A percentile compares a stretch with the other conserved stretches of the same genome.
These are phyloP conservation scores for Circinella minor DNA, from an alignment of 371 early-diverging fungal genomes.

Conservation along the genomic window DNA sequence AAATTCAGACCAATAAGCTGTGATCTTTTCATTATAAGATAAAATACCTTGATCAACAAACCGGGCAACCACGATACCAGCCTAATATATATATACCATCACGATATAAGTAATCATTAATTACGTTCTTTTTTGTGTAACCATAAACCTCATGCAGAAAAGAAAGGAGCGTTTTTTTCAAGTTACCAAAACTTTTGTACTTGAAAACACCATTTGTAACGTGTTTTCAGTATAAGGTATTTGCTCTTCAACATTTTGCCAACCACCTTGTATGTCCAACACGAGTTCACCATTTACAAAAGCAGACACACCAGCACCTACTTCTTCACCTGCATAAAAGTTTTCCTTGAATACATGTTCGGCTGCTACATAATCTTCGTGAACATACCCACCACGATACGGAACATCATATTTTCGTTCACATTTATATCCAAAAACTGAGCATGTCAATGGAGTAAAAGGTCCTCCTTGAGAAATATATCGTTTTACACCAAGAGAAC, in stretches of 20 bases:
- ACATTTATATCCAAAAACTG: constrained; percentile 7
- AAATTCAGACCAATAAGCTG: constrained; percentile 81
- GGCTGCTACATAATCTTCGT: constrained; percentile 35
- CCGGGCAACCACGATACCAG: constrained; percentile 61
- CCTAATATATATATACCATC: constrained; percentile 12
- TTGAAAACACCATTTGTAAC: constrained; percentile 71
- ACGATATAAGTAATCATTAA: neutral
- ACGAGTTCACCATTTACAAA: constrained; percentile 63
- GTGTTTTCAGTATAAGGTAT: constrained; percentile 56
- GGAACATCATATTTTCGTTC: constrained; percentile 9
- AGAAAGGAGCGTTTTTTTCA: neutral
- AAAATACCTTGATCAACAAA: constrained; percentile 65
- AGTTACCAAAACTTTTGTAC: constrained; percentile 63
- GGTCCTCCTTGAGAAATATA: constrained; percentile 6
- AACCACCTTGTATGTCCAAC: constrained; percentile 69
- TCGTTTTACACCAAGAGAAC: neutral
- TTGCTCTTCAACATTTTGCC: constrained; percentile 48
- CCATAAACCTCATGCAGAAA: neutral
- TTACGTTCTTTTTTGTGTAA: too few species aligned
- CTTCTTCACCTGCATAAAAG: constrained; percentile 42
- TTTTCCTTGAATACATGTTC: constrained; percentile 36
- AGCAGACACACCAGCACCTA: constrained; percentile 59
- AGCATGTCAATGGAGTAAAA: constrained; percentile 17
- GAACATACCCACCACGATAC: constrained; percentile 24
- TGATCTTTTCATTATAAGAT: constrained; percentile 56